These are phyloP conservation scores for Prunus campanulata DNA, from an alignment of 306 rosid genomes.

Conservation along the genomic window DNA sequence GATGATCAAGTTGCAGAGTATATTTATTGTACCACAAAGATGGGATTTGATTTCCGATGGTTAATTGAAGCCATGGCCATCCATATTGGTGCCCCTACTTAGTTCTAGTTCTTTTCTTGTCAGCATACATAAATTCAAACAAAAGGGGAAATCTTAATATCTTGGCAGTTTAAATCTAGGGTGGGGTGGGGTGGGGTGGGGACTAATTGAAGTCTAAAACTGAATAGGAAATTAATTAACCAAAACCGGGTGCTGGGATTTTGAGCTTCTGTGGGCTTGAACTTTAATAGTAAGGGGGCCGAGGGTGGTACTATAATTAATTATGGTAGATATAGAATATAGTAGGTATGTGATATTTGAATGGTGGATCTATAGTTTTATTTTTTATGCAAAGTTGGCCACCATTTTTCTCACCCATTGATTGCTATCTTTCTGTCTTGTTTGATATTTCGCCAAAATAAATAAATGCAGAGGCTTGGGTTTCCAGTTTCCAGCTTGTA, in stretches of 20 bases:
- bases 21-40: not conserved
- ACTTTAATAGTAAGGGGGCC: not conserved
- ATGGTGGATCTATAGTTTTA: not conserved
- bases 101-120: not conserved
- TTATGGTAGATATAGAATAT: conserved; percentile 1
- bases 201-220: not conserved
- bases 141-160: not conserved
- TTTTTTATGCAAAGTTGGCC: not conserved
- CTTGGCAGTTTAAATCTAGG: not conserved
- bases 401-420: not conserved
- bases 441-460: not conserved
- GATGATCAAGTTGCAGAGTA: not conserved
- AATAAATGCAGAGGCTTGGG: conserved; percentile 5
- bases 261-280: conserved; percentile 41
- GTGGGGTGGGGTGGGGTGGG: no score
- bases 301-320: conserved; percentile 25
- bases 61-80: not conserved
- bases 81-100: not conserved
- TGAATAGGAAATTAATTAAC: not conserved
- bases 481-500: not conserved
- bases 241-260: conserved; percentile 41
- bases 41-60: not conserved
- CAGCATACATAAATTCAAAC: not conserved
- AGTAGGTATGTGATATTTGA: not conserved
- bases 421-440: not conserved